A percentile compares a stretch with the other conserved stretches of the same genome.
Evolutionary conservation across 495 filamentous ascomycete species (phyloP).

Genomic region (Aspergillus hancockii): DNA sequence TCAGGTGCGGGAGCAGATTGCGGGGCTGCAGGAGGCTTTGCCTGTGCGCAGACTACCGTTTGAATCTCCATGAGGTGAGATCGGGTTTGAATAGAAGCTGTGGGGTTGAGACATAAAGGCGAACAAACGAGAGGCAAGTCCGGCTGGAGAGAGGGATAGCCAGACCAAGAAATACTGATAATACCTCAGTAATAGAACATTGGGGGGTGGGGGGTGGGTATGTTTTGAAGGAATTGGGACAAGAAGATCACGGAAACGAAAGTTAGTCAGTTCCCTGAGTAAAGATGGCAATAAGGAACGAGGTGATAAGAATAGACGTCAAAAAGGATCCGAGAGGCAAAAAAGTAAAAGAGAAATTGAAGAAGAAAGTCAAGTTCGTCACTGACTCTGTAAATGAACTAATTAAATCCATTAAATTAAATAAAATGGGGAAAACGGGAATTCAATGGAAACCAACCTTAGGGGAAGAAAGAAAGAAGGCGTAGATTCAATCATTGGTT

Average conservation of each 20-base stretch:
- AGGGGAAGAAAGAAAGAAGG: too few relatives aligned
- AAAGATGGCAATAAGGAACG: not conserved
- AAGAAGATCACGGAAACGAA: not conserved
- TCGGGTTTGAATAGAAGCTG: conserved; percentile 13
- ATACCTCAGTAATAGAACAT: conserved; percentile 2
- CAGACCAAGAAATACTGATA: not conserved
- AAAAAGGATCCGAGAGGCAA: not conserved
- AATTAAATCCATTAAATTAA: not conserved
- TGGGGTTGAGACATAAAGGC: conserved; percentile 30
- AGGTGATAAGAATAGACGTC: not conserved
- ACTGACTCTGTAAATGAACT: not conserved
- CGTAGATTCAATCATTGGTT: not conserved
- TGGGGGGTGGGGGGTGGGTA: not conserved
- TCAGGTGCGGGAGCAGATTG: conserved; percentile 21
- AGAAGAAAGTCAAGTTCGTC: not conserved
- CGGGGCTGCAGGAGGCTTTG: conserved; percentile 21
- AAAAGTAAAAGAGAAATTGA: not conserved
- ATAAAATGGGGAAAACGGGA: conserved; percentile 1
- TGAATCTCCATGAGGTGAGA: conserved; percentile 34
- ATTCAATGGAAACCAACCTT: not conserved
- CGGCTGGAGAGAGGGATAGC: conserved; percentile 7
- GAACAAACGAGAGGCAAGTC: conserved; percentile 6
- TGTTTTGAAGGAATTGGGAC: not conserved
- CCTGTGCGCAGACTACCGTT: conserved; percentile 28
- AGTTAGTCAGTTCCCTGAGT: not conserved